Percentiles rank a stretch among this genome's conserved stretches.
Evolutionary conservation across 2,329 filamentous ascomycete species (phyloP).

Genomic region (Colletotrichum sp.): DNA sequence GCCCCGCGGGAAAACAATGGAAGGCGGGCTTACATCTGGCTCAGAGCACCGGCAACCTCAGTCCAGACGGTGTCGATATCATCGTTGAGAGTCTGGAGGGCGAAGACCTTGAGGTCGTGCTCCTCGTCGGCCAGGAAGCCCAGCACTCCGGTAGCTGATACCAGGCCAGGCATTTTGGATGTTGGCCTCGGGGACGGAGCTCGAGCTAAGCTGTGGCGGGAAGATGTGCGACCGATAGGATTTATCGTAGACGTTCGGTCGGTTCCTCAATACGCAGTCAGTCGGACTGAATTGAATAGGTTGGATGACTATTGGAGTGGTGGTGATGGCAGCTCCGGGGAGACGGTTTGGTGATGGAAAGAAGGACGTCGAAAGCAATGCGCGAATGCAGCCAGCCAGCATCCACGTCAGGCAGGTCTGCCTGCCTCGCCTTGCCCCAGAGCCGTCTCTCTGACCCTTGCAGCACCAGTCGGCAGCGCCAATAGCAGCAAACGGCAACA

Average conservation of each 20-base stretch:
- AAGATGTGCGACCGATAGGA: neutral
- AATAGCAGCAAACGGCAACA: neutral
- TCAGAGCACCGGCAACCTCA: constrained; percentile 90
- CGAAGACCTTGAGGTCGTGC: constrained; percentile 91
- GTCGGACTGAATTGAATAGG: neutral
- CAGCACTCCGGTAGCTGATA: constrained; percentile 92
- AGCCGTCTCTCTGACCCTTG: neutral
- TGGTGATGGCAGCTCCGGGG: constrained; percentile 5
- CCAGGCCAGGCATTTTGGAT: constrained; percentile 82
- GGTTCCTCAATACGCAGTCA: neutral
- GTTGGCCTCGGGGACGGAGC: constrained; percentile 20
- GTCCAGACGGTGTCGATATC: constrained; percentile 98
- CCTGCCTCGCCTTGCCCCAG: constrained; percentile 34
- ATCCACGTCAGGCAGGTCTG: constrained; percentile 50
- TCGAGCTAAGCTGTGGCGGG: constrained; percentile 3
- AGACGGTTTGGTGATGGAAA: constrained; percentile 18
- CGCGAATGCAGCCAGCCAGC: constrained; percentile 1
- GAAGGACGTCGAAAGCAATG: constrained; percentile 17
- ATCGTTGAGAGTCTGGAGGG: constrained; percentile 92
- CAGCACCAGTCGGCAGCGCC: neutral
- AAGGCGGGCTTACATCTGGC: constrained; percentile 75
- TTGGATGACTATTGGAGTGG: neutral
- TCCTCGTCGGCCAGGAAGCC: constrained; percentile 96
- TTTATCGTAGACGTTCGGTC: neutral
- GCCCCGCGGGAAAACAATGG: neutral